Evolutionary conservation across 2,329 filamentous ascomycete genomes (phyloP).

Genomic region (Ascomycota sp.): DNA sequence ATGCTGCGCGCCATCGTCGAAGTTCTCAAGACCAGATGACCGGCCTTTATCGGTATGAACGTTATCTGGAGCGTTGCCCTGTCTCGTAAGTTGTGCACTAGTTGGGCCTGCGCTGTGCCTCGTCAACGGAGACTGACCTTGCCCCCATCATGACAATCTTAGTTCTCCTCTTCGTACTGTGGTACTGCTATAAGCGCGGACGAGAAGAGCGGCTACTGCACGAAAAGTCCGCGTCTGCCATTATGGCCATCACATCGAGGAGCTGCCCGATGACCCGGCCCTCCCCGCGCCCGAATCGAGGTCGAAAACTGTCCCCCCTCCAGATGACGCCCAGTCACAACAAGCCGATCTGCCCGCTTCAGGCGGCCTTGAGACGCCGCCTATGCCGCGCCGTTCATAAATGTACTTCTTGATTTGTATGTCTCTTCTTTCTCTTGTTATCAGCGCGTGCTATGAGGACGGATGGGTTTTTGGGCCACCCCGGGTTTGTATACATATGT

Average conservation of each 20-base stretch:
- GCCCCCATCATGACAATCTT: too few species aligned
- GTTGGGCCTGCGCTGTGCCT: background rate
- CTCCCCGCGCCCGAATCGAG: slow-evolving; percentile 14
- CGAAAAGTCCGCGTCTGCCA: slow-evolving; percentile 19
- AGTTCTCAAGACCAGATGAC: slow-evolving; percentile 71
- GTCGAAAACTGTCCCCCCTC: background rate
- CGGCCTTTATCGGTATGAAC: slow-evolving; percentile 78
- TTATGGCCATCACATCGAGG: slow-evolving; percentile 22
- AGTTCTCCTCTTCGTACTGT: slow-evolving; percentile 85
- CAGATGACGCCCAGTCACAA: too few species aligned
- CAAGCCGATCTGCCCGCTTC: too few species aligned
- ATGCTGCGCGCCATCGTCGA: slow-evolving; percentile 83
- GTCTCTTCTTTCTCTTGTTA: too few species aligned
- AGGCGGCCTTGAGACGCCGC: too few species aligned
- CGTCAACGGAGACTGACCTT: slow-evolving; percentile 1
- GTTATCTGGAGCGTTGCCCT: slow-evolving; percentile 76
- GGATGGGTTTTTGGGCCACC: too few species aligned
- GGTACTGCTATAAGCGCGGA: slow-evolving; percentile 96
- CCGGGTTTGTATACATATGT: too few species aligned
- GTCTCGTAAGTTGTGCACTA: slow-evolving; percentile 42
- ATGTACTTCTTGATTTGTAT: too few species aligned
- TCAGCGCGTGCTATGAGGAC: too few species aligned
- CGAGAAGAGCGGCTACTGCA: slow-evolving; percentile 61
- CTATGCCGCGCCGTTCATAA: too few species aligned
- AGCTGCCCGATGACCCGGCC: slow-evolving; percentile 26